These are phyloP conservation scores for Rhizopus sp. DNA, from an alignment of 371 early-diverging fungal species.

Conservation along the genomic window DNA sequence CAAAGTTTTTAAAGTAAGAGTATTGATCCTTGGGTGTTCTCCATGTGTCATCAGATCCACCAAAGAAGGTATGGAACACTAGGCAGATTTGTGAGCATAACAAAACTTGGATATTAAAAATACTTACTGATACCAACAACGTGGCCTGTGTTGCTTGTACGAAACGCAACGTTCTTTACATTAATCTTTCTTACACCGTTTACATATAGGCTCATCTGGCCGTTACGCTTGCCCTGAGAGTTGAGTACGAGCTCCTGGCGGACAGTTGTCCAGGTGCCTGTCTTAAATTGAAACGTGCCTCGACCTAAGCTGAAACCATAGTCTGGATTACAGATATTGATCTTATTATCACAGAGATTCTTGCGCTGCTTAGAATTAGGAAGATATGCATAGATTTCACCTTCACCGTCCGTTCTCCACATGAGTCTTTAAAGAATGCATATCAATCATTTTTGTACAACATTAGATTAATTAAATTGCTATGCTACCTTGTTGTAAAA, in stretches of 20 bases:
- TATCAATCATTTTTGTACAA: background rate
- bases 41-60: slow-evolving; percentile 49
- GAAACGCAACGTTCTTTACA: slow-evolving; percentile 13
- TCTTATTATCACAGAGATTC: slow-evolving; percentile 40
- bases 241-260: slow-evolving; percentile 57
- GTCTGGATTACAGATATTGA: slow-evolving; percentile 51
- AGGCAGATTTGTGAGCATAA: background rate
- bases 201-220: slow-evolving; percentile 36
- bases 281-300: slow-evolving; percentile 49
- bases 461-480: background rate
- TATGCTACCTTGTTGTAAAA: slow-evolving; percentile 50
- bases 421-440: slow-evolving; percentile 42
- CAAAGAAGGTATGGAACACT: slow-evolving; percentile 58
- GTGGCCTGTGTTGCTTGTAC: slow-evolving; percentile 11
- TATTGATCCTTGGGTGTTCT: slow-evolving; percentile 53
- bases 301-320: slow-evolving; percentile 67
- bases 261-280: slow-evolving; percentile 56
- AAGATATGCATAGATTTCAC: slow-evolving; percentile 64
- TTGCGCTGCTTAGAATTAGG: slow-evolving; percentile 45
- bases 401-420: slow-evolving; percentile 57
- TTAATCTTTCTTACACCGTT: slow-evolving; percentile 10
- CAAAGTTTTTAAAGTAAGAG: slow-evolving; percentile 57
- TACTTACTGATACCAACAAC: slow-evolving; percentile 27
- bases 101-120: background rate
- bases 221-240: slow-evolving; percentile 47